Conservation (phyloP, 1,284 basidiomycete genomes). For the Sphaerobolus stellatus region DNA sequence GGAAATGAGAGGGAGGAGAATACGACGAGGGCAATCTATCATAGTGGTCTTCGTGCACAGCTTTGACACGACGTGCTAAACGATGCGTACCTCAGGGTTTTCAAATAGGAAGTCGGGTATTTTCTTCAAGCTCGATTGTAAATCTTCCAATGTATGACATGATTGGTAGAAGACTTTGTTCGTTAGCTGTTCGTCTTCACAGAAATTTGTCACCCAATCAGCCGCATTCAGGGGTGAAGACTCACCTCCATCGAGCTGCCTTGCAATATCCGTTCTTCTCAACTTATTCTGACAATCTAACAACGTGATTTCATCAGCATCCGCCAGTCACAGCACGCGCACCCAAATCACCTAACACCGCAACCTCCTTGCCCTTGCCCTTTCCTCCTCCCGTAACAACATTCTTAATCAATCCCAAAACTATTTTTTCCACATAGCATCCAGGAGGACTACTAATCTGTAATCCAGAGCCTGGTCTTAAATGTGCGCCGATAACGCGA, state of each 20-base stretch:
- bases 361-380: constrained; percentile 3
- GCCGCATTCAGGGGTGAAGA: neutral
- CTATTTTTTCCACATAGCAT: constrained; percentile 5
- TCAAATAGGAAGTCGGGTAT: constrained; percentile 2
- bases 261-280: neutral
- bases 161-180: constrained; percentile 3
- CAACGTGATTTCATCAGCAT: neutral
- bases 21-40: constrained; percentile 6
- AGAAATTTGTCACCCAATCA: neutral
- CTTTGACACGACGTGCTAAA: neutral
- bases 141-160: neutral
- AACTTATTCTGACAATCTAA: constrained; percentile 13
- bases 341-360: constrained; percentile 4
- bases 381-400: neutral
- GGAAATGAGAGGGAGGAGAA: constrained; percentile 10
- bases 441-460: constrained; percentile 11
- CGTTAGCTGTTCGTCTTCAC: constrained; percentile 2
- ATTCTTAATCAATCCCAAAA: constrained; percentile 9
- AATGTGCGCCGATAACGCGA: neutral
- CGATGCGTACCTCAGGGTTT: neutral
- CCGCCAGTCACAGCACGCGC: neutral
- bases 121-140: neutral
- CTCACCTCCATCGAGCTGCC: constrained; percentile 4
- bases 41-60: neutral
- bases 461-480: constrained; percentile 11